phyloP scores from a whole-genome alignment of 2,329 filamentous ascomycete genomes.

The Whalleya microplaca region DNA sequence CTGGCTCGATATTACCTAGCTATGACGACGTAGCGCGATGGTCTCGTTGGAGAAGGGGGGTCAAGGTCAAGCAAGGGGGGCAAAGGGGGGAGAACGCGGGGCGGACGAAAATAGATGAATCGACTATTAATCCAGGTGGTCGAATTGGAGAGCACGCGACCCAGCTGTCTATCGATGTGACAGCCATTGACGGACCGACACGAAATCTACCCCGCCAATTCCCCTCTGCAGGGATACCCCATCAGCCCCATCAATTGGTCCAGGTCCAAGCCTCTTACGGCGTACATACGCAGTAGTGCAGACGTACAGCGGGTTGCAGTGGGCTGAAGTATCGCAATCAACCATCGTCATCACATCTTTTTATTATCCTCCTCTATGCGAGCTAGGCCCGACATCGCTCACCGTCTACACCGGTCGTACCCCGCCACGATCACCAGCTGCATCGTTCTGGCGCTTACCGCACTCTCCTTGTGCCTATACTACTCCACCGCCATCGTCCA shows the following conservation, averaged over 20 bases:
- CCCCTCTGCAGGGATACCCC: too few species aligned
- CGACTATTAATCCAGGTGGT: too few species aligned
- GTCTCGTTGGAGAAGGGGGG: slow-evolving; percentile 18
- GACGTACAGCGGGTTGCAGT: too few species aligned
- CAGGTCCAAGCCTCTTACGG: too few species aligned
- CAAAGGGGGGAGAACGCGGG: too few species aligned
- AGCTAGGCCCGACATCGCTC: not conserved
- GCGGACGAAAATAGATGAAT: not conserved
- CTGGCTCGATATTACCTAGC: slow-evolving; percentile 8
- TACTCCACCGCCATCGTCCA: not conserved
- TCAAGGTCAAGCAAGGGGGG: not conserved
- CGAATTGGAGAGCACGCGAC: too few species aligned
- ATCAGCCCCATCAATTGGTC: too few species aligned
- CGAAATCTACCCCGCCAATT: too few species aligned
- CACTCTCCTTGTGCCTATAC: not conserved
- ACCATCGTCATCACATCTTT: not conserved
- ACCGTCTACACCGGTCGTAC: not conserved
- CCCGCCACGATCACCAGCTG: not conserved
- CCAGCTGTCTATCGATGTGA: too few species aligned
- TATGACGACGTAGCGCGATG: not conserved
- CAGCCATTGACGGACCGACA: too few species aligned
- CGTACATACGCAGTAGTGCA: too few species aligned
- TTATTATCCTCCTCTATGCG: not conserved
- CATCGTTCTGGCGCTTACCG: not conserved
- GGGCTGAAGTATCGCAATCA: too few species aligned